Conservation (phyloP, 2,329 filamentous ascomycete genomes). For the Myriangium duriaei region DNA sequence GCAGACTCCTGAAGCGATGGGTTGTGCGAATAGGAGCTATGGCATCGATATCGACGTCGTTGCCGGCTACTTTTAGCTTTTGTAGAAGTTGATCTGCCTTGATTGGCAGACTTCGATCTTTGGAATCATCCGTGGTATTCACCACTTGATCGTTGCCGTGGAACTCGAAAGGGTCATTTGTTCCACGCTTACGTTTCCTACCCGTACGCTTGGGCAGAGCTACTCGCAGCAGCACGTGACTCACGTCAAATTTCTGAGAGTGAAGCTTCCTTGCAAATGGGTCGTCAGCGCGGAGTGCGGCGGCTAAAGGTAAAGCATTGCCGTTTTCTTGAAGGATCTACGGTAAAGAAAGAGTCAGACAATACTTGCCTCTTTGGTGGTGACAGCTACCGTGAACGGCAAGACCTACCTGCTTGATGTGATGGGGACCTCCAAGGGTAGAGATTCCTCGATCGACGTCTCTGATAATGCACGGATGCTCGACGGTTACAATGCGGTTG, state of each 20-base stretch:
- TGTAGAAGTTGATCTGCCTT: constrained; percentile 17
- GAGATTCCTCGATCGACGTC: constrained; percentile 51
- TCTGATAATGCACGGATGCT: constrained; percentile 54
- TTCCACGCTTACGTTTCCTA: constrained; percentile 72
- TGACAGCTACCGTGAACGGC: background rate
- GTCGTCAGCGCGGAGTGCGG: constrained; percentile 72
- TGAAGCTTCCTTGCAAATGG: constrained; percentile 64
- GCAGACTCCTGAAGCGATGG: constrained; percentile 74
- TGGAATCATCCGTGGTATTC: background rate
- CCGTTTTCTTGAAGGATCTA: constrained; percentile 10
- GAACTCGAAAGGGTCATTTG: constrained; percentile 40
- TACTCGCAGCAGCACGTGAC: constrained; percentile 77
- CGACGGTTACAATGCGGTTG: constrained; percentile 45
- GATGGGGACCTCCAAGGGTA: constrained; percentile 46
- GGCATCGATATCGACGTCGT: constrained; percentile 18
- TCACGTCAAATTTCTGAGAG: constrained; percentile 62
- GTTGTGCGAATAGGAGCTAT: constrained; percentile 57
- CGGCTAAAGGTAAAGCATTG: constrained; percentile 27
- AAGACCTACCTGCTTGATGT: constrained; percentile 39
- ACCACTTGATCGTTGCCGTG: background rate
- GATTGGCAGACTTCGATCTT: constrained; percentile 2
- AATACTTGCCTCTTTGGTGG: constrained; percentile 6
- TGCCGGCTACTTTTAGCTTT: constrained; percentile 19
- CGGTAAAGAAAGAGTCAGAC: constrained; percentile 1
- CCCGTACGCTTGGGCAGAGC: constrained; percentile 79